Percentiles rank a stretch among this genome's conserved stretches.
Conservation (phyloP, 495 filamentous ascomycete genomes). For the Trichoderma parareesei region DNA sequence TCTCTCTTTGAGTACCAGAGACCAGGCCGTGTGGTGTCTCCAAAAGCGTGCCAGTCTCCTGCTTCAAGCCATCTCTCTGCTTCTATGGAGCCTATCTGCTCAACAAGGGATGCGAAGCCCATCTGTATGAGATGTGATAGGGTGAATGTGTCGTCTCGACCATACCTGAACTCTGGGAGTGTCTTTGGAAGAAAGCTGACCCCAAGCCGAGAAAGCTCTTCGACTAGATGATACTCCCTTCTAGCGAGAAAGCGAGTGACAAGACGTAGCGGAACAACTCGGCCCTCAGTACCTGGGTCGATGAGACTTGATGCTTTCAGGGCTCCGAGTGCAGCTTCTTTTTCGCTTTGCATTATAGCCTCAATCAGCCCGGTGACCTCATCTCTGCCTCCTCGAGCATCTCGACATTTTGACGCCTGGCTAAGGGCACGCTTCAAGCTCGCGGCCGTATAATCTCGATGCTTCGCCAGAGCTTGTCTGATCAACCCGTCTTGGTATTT, state of each 20-base stretch:
- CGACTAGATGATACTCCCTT: neutral
- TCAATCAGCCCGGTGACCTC: neutral
- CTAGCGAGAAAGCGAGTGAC: neutral
- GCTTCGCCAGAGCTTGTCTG: neutral
- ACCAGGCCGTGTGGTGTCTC: constrained; percentile 2
- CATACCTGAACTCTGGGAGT: no score
- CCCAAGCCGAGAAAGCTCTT: neutral
- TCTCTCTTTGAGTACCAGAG: constrained; percentile 12
- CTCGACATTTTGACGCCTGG: neutral
- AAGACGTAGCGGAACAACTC: neutral
- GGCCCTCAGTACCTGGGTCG: no score
- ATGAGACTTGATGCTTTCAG: neutral
- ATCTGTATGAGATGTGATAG: neutral
- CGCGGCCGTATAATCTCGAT: neutral
- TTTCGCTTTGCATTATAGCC: no score
- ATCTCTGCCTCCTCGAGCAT: neutral
- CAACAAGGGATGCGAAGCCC: neutral
- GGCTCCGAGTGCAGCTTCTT: neutral
- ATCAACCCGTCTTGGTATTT: neutral
- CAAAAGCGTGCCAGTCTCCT: constrained; percentile 12
- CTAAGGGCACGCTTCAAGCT: neutral
- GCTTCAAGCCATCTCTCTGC: neutral
- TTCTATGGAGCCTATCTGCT: neutral
- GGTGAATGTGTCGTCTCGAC: neutral
- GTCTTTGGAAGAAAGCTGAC: neutral